Percentiles rank a stretch among this genome's conserved stretches.
Evolutionary conservation across 306 rosid species (phyloP).

Genomic region (Crotalaria pallida): DNA sequence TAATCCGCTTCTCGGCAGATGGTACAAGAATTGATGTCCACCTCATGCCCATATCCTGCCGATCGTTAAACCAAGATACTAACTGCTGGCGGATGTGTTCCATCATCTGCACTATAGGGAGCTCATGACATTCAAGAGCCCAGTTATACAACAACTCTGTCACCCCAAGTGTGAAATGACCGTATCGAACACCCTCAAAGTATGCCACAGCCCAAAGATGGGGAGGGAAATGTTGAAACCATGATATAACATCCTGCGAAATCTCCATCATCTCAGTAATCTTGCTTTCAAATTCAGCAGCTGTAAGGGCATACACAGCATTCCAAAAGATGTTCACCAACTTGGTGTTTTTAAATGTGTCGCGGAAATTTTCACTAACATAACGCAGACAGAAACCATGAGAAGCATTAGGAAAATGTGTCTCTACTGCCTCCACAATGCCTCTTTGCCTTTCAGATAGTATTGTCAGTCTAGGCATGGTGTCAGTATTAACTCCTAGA

Average conservation of each 20-base stretch:
- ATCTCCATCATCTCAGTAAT: slow-evolving; percentile 83
- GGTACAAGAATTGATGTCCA: slow-evolving; percentile 89
- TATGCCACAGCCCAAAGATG: slow-evolving; percentile 96
- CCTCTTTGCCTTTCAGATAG: slow-evolving; percentile 87
- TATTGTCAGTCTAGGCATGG: slow-evolving; percentile 90
- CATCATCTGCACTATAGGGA: slow-evolving; percentile 96
- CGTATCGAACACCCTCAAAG: slow-evolving; percentile 91
- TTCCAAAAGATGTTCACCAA: slow-evolving; percentile 95
- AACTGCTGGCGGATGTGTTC: slow-evolving; percentile 80
- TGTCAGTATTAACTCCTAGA: slow-evolving; percentile 92
- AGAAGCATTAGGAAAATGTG: slow-evolving; percentile 89
- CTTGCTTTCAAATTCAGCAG: slow-evolving; percentile 89
- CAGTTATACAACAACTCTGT: slow-evolving; percentile 93
- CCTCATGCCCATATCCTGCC: slow-evolving; percentile 76
- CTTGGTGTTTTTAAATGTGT: slow-evolving; percentile 90
- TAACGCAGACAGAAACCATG: slow-evolving; percentile 90
- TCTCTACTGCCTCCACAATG: slow-evolving; percentile 81
- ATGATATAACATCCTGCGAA: slow-evolving; percentile 71
- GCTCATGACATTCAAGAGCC: slow-evolving; percentile 99
- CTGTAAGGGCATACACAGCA: slow-evolving; percentile 96
- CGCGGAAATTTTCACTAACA: slow-evolving; percentile 90
- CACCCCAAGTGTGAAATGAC: slow-evolving; percentile 82
- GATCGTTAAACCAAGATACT: slow-evolving; percentile 66
- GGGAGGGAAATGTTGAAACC: slow-evolving; percentile 92
- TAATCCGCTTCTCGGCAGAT: slow-evolving; percentile 78